These are phyloP conservation scores for Phtheirospermum japonicum DNA, from an alignment of 257 asterid genomes.

Conservation along the genomic window DNA sequence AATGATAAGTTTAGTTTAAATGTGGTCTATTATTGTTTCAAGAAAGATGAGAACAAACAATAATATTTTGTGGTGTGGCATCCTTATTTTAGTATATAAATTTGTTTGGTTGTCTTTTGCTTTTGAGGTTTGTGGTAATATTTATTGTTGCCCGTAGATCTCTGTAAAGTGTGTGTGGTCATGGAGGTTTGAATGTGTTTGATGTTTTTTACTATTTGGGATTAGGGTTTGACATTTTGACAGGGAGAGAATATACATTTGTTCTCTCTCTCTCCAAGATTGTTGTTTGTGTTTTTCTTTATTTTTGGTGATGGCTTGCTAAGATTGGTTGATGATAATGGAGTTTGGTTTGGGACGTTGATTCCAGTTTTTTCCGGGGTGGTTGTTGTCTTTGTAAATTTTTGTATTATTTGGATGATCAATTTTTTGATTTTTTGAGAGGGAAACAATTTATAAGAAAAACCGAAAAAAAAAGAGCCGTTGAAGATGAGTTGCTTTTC, in stretches of 20 bases:
- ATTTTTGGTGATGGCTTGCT: conserved; percentile 5
- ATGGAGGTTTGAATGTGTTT: neutral
- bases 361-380: conserved; percentile 24
- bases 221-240: conserved; percentile 31
- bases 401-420: conserved; percentile 21
- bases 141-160: conserved; percentile 21
- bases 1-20: no score
- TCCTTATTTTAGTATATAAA: conserved; percentile 24
- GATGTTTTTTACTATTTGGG: conserved; percentile 19
- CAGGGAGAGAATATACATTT: conserved; percentile 32
- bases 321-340: conserved; percentile 21
- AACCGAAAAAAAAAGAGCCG: neutral
- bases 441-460: neutral
- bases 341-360: conserved; percentile 28
- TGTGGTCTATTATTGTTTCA: neutral
- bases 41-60: neutral
- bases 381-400: no score
- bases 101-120: conserved; percentile 23
- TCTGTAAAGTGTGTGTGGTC: conserved; percentile 23
- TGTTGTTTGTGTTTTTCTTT: neutral
- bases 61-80: neutral
- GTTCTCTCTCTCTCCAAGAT: conserved; percentile 32
- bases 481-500: conserved; percentile 50
- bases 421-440: neutral
- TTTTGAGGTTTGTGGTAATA: conserved; percentile 29